phyloP scores from a whole-genome alignment of 2,329 filamentous ascomycete species.

The Tolypocladium pustulatum region DNA sequence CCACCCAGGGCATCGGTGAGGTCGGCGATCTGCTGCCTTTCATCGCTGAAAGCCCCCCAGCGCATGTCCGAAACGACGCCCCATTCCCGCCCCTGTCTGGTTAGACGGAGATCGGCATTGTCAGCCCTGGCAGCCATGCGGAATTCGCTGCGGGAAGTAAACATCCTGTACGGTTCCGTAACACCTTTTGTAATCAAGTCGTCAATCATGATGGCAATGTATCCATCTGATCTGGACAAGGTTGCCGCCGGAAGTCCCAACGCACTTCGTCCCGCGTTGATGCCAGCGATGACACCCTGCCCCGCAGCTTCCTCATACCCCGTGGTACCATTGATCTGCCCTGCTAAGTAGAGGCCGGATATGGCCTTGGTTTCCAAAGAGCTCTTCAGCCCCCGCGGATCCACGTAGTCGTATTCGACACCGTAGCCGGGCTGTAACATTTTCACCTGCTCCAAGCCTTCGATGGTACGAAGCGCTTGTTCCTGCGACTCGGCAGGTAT shows the following conservation, averaged over 20 bases:
- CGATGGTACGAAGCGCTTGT: conserved; percentile 72
- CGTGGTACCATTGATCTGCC: conserved; percentile 96
- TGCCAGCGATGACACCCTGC: conserved; percentile 84
- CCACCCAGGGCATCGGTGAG: conserved; percentile 51
- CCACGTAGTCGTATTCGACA: conserved; percentile 97
- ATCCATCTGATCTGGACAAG: conserved; percentile 75
- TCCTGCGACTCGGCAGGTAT: conserved; percentile 82
- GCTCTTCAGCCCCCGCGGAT: conserved; percentile 77
- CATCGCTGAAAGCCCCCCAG: conserved; percentile 60
- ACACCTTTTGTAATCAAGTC: conserved; percentile 96
- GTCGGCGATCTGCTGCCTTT: conserved; percentile 55
- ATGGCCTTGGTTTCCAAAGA: conserved; percentile 93
- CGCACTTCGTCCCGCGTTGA: conserved; percentile 81
- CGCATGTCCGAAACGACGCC: conserved; percentile 71
- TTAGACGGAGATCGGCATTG: conserved; percentile 85
- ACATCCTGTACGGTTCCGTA: conserved; percentile 96
- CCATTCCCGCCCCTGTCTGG: conserved; percentile 61
- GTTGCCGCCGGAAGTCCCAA: conserved; percentile 53
- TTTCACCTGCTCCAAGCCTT: conserved; percentile 75
- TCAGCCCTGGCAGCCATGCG: conserved; percentile 86
- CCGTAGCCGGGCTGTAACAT: conserved; percentile 97
- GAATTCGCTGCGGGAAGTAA: conserved; percentile 91
- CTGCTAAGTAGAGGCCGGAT: conserved; percentile 77
- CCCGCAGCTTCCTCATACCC: conserved; percentile 96
- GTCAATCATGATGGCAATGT: conserved; percentile 98